Evolutionary conservation across 2,329 filamentous ascomycete species (phyloP), one percentile per base, ranked within the genome.

Genomic region (Trichoderma pleuroti): DNA sequence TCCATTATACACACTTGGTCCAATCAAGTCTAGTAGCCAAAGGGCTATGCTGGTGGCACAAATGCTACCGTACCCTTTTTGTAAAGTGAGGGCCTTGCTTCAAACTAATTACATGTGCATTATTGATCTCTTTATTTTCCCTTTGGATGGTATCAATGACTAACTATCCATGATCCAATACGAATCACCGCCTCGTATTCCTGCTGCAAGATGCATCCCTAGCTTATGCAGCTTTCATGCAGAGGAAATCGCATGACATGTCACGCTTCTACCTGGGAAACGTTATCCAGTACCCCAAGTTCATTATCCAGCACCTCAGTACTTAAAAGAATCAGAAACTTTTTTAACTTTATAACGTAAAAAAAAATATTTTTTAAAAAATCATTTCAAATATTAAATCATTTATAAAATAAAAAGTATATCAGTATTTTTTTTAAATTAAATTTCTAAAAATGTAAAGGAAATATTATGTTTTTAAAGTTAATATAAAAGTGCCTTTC

Each of bases 11-110:
- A 39, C n/a, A 24, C 32, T 3, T 16, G 14, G 3, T 28, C 10
- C 16, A 26, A 12, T 5, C 16, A 7, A 56, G 59, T 2, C 21
- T 28, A 61, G 59, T 3, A 26, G 16, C 16, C 24, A 30, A 66
- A 18, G 2, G 30, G 63, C 16, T 39, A 12, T 56, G 63, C 16
- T 21, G 21, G 21, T 39, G 5, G 49, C 4, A 28, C 36, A 7
- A 14, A 36, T 66, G 63, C 46, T 66, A 56, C 63, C 21, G 63
- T 66, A 66, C 63, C 63, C 63, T 39, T 49, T 49, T n/a, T 21
- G 7, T 16, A 26, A 21, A 39, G 39, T 18, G 7, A 39, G 9
- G 21, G 21, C 32, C 26, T 59, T 12, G 5, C n/a, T 28, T 1
- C 7, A 28, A 10, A 18, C 24, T 21, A 24, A 52, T 52, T 16